These are phyloP conservation scores for Zizania palustris DNA, from an alignment of 202 grass and related monocot genomes.

Conservation along the genomic window DNA sequence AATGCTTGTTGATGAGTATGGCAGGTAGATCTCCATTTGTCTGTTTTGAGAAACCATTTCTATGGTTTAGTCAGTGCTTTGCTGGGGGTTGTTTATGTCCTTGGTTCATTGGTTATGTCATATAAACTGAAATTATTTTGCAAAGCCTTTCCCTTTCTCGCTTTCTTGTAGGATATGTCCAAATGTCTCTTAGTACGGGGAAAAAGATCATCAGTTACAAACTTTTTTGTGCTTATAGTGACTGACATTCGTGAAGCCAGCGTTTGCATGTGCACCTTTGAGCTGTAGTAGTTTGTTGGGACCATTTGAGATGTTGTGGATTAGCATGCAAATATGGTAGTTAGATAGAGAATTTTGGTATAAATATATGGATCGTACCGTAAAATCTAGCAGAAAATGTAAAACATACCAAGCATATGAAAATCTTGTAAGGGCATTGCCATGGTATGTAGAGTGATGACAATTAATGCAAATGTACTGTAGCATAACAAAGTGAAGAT, in stretches of 20 bases:
- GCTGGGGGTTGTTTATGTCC: conserved; percentile 30
- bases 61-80: conserved; percentile 1
- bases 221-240: too few relatives aligned
- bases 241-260: background rate
- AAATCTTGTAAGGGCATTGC: conserved; percentile 10
- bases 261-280: background rate
- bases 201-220: too few relatives aligned
- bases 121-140: conserved; percentile 28
- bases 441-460: background rate
- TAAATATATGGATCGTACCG: conserved; percentile 25
- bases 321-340: conserved; percentile 2
- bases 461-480: background rate
- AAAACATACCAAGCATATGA: conserved; percentile 6
- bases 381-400: conserved; percentile 7
- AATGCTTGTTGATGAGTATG: conserved; percentile 98
- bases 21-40: conserved; percentile 64
- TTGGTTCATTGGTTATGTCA: conserved; percentile 30
- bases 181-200: background rate
- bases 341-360: background rate
- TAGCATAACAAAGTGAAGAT: conserved; percentile 17
- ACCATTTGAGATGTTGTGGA: conserved; percentile 22
- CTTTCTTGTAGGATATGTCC: conserved; percentile 4
- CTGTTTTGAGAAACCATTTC: conserved; percentile 3
- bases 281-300: conserved; percentile 8
- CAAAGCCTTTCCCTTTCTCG: background rate